These are phyloP conservation scores for Phaffomyces thermotolerans DNA, from an alignment of 805 yeast species.

Conservation along the genomic window DNA sequence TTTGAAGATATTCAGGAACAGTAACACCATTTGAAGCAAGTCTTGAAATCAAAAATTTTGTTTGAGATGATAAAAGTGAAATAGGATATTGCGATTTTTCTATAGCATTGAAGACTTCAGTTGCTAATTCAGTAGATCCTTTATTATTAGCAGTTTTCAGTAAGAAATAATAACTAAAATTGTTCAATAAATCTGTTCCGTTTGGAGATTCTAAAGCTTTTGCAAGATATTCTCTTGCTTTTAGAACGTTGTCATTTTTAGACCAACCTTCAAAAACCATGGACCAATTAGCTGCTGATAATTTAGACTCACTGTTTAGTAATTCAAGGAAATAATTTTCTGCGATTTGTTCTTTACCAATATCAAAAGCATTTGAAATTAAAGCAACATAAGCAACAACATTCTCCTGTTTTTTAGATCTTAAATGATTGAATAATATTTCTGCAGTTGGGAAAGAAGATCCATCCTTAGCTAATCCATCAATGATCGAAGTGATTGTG, in stretches of 20 bases:
- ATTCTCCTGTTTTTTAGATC: slow-evolving; percentile 27
- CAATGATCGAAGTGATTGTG: slow-evolving; percentile 46
- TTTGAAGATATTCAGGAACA: slow-evolving; percentile 14
- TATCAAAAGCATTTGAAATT: slow-evolving; percentile 39
- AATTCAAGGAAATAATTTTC: slow-evolving; percentile 26
- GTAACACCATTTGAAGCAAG: slow-evolving; percentile 8
- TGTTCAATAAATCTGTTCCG: slow-evolving; percentile 8
- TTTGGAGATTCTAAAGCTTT: slow-evolving; percentile 3
- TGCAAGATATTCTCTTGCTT: slow-evolving; percentile 14
- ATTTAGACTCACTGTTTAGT: slow-evolving; percentile 19
- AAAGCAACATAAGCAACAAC: slow-evolving; percentile 37
- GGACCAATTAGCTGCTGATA: slow-evolving; percentile 17
- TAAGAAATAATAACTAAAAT: slow-evolving; percentile 16
- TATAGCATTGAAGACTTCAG: slow-evolving; percentile 11
- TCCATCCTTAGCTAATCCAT: slow-evolving; percentile 44
- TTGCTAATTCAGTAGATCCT: slow-evolving; percentile 17
- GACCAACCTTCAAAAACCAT: slow-evolving; percentile 20
- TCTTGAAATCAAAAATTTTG: slow-evolving; percentile 7
- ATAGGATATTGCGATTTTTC: slow-evolving; percentile 3
- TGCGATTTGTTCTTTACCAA: slow-evolving; percentile 36
- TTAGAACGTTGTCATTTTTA: slow-evolving; percentile 8
- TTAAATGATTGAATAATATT: slow-evolving; percentile 36
- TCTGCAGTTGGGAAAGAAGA: slow-evolving; percentile 45
- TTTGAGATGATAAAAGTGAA: slow-evolving; percentile 1
- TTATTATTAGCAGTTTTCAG: slow-evolving; percentile 12